Percentiles rank a stretch among this genome's conserved stretches.
These are phyloP conservation scores for Pyrrhoderma lamaoense DNA, from an alignment of 1,284 basidiomycete species.

Conservation along the genomic window DNA sequence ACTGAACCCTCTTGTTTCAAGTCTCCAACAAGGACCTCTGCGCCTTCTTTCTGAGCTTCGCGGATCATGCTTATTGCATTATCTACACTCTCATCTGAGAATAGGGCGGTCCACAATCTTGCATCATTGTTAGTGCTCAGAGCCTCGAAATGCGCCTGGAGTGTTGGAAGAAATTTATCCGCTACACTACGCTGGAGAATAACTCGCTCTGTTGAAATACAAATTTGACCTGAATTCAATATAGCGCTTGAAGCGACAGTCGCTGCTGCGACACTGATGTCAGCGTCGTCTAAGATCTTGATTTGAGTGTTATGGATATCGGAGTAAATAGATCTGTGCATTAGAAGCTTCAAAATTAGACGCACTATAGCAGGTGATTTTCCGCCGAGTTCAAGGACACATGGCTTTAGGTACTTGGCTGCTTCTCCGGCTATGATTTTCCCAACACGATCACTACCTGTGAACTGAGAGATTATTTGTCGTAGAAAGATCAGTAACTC, in stretches of 20 bases:
- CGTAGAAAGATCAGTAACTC: no score
- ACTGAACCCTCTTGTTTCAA: slow-evolving; percentile 34
- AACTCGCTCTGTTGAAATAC: slow-evolving; percentile 65
- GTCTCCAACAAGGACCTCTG: slow-evolving; percentile 44
- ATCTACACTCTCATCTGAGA: slow-evolving; percentile 42
- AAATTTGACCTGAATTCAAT: slow-evolving; percentile 59
- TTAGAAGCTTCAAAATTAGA: slow-evolving; percentile 6
- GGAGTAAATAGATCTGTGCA: not conserved
- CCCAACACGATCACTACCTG: slow-evolving; percentile 63
- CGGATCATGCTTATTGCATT: slow-evolving; percentile 41
- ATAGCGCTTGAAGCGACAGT: slow-evolving; percentile 52
- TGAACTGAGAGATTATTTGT: slow-evolving; percentile 49
- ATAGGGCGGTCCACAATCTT: slow-evolving; percentile 35
- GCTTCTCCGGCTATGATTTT: slow-evolving; percentile 64
- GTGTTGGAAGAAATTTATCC: slow-evolving; percentile 29
- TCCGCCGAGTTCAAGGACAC: slow-evolving; percentile 67
- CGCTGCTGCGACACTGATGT: slow-evolving; percentile 47
- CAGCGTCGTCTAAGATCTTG: slow-evolving; percentile 54
- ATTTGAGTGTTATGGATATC: no score
- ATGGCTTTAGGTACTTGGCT: slow-evolving; percentile 67
- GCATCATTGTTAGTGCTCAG: slow-evolving; percentile 29
- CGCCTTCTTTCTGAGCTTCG: slow-evolving; percentile 46
- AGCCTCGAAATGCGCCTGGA: slow-evolving; percentile 28
- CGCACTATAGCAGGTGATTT: slow-evolving; percentile 64
- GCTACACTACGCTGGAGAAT: slow-evolving; percentile 44